phyloP scores from a whole-genome alignment of 1,284 basidiomycete genomes.

The Cerioporus squamosus region DNA sequence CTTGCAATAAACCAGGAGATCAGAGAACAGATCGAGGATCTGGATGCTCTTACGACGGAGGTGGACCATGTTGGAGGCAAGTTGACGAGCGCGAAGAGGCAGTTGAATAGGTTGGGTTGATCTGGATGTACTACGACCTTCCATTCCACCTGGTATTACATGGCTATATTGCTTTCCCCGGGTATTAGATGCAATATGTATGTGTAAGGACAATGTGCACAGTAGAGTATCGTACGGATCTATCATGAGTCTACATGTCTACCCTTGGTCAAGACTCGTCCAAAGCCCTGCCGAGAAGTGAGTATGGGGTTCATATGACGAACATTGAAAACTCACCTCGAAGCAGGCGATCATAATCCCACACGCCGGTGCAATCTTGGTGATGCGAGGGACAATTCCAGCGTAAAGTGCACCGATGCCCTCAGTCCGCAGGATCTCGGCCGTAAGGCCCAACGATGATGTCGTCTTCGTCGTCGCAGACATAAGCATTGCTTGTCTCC shows the following conservation, averaged over 20 bases:
- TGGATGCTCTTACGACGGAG: constrained; percentile 79
- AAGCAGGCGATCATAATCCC: constrained; percentile 97
- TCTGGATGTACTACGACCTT: background rate
- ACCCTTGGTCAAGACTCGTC: constrained; percentile 47
- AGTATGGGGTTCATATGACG: background rate
- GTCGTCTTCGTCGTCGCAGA: constrained; percentile 43
- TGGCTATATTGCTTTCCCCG: constrained; percentile 19
- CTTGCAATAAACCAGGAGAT: constrained; percentile 89
- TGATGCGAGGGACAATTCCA: constrained; percentile 87
- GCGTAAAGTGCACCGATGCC: constrained; percentile 82
- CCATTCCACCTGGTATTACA: constrained; percentile 7
- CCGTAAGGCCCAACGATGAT: constrained; percentile 63
- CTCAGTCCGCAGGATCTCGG: constrained; percentile 79
- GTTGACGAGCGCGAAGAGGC: constrained; percentile 78
- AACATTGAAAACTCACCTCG: constrained; percentile 57
- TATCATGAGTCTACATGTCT: constrained; percentile 23
- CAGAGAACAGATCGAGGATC: constrained; percentile 81
- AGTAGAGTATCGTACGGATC: constrained; percentile 24
- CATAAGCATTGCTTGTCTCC: constrained; percentile 80
- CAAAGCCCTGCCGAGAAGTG: constrained; percentile 52
- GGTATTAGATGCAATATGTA: constrained; percentile 25
- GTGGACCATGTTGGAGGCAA: constrained; percentile 79
- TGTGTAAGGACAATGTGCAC: constrained; percentile 25
- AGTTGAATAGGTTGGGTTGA: constrained; percentile 76
- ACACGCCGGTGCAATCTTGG: constrained; percentile 98